Conservation (phyloP, 2,329 filamentous ascomycete species). For the Dothistroma septosporum region DNA sequence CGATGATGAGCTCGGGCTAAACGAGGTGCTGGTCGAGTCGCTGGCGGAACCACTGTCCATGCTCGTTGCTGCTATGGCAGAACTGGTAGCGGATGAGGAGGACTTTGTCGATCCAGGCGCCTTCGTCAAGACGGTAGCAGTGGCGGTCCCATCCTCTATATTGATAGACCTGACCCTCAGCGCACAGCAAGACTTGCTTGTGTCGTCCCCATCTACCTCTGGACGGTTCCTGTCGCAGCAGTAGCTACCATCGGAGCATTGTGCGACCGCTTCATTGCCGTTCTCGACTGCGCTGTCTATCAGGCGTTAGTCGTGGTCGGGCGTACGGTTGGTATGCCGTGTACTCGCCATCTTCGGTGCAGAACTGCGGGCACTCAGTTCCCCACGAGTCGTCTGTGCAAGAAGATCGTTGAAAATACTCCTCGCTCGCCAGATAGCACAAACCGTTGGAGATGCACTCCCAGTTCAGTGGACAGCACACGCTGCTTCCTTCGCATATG, state of each 20-base stretch:
- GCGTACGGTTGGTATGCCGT: background rate
- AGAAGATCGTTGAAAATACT: slow-evolving; percentile 32
- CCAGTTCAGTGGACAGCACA: slow-evolving; percentile 38
- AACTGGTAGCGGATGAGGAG: background rate
- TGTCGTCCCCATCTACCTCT: background rate
- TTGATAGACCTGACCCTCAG: background rate
- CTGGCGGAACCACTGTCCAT: background rate
- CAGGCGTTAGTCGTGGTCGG: background rate
- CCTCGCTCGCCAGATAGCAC: slow-evolving; percentile 27
- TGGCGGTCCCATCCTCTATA: background rate
- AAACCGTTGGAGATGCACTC: slow-evolving; percentile 33
- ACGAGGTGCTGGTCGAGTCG: background rate
- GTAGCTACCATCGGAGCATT: slow-evolving; percentile 30
- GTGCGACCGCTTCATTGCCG: slow-evolving; percentile 33
- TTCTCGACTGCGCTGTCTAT: slow-evolving; percentile 5
- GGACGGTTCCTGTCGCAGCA: slow-evolving; percentile 31
- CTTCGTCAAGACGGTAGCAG: background rate
- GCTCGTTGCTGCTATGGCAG: background rate
- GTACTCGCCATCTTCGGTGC: slow-evolving; percentile 25
- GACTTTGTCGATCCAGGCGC: background rate
- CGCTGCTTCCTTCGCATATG: slow-evolving; percentile 14
- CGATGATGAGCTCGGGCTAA: background rate
- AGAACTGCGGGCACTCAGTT: slow-evolving; percentile 28
- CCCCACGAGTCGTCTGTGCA: slow-evolving; percentile 35
- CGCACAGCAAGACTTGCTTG: background rate